phyloP scores from a whole-genome alignment of 352 stramenopile genomes.

The Globisporangium takayamanum region DNA sequence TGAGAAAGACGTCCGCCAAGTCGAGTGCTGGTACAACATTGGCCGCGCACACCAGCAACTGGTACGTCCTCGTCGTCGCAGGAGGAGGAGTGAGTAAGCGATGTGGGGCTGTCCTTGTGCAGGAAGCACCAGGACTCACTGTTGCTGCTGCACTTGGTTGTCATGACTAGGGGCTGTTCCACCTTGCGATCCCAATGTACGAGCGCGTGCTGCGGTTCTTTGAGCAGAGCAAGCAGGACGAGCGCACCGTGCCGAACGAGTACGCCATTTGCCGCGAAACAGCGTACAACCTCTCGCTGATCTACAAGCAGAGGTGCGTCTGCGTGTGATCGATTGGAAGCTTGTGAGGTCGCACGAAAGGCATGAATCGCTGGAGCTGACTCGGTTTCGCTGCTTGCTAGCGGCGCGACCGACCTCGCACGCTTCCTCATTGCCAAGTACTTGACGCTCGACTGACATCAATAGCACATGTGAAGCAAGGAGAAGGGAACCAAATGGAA shows the following conservation, averaged over 20 bases:
- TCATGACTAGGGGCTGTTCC: slow-evolving; percentile 56
- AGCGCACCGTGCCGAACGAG: slow-evolving; percentile 42
- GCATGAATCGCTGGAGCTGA: slow-evolving; percentile 1
- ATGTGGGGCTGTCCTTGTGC: too few species aligned
- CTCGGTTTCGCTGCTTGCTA: slow-evolving; percentile 13
- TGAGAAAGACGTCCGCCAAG: slow-evolving; percentile 47
- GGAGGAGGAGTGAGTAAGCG: neutral
- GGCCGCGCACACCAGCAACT: slow-evolving; percentile 81
- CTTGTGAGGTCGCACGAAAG: neutral
- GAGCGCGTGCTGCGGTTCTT: slow-evolving; percentile 80
- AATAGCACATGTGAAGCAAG: neutral
- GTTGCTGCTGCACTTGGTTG: neutral
- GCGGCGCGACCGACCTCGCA: slow-evolving; percentile 68
- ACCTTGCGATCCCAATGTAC: slow-evolving; percentile 85
- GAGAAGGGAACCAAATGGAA: neutral
- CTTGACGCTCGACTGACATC: slow-evolving; percentile 54
- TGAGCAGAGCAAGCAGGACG: slow-evolving; percentile 43
- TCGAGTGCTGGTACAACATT: slow-evolving; percentile 86
- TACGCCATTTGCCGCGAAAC: slow-evolving; percentile 78
- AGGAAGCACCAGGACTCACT: neutral
- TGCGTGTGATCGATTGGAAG: neutral
- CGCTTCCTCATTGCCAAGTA: slow-evolving; percentile 77
- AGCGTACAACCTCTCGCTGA: slow-evolving; percentile 85
- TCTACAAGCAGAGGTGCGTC: slow-evolving; percentile 80
- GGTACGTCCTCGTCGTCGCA: slow-evolving; percentile 30